These are phyloP conservation scores for Arachis hypogaea DNA, from an alignment of 306 rosid genomes.

Conservation along the genomic window DNA sequence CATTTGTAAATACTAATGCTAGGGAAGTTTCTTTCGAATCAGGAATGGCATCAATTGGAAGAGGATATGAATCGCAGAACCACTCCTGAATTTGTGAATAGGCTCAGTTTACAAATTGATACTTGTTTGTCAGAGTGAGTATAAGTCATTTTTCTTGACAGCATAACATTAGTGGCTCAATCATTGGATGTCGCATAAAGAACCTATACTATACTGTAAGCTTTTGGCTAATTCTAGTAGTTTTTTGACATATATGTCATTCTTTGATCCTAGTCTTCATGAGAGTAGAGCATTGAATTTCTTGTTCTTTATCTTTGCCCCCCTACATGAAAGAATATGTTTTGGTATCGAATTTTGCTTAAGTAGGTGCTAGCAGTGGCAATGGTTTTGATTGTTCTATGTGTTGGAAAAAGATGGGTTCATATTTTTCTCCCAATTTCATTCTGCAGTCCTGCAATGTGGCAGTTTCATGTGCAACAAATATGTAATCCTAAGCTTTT, in stretches of 20 bases:
- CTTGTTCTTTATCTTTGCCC: background rate
- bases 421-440: background rate
- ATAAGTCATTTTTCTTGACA: conserved; percentile 36
- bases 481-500: too few relatives aligned
- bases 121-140: conserved; percentile 79
- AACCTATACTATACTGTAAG: conserved; percentile 20
- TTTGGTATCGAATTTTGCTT: conserved; percentile 12
- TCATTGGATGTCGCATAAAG: conserved; percentile 5
- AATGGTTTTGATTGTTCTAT: conserved; percentile 3
- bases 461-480: background rate
- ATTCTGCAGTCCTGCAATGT: background rate
- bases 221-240: background rate
- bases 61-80: conserved; percentile 65
- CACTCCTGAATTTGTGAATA: conserved; percentile 78
- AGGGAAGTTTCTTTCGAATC: conserved; percentile 32
- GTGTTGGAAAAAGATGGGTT: background rate
- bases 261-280: background rate
- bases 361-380: background rate
- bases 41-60: conserved; percentile 84
- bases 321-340: background rate
- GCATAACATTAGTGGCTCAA: conserved; percentile 13
- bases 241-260: conserved; percentile 1
- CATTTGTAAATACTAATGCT: conserved; percentile 17
- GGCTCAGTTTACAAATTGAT: conserved; percentile 64
- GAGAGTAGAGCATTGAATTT: background rate